Percentiles rank a stretch among this genome's conserved stretches.
Conservation (phyloP, 2,329 filamentous ascomycete genomes). For the Blastomyces percursus region DNA sequence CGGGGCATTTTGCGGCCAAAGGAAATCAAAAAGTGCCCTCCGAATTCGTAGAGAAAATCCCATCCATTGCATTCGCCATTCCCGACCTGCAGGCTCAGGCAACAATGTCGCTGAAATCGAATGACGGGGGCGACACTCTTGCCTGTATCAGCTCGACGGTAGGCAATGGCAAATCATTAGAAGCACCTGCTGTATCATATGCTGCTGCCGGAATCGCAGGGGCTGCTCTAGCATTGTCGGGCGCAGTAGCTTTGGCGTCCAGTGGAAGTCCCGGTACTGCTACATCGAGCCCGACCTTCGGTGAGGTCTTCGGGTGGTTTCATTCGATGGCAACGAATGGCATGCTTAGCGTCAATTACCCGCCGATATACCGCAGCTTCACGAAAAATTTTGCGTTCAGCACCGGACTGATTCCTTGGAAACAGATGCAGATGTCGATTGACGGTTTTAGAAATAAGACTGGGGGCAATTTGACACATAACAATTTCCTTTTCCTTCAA, state of each 20-base stretch:
- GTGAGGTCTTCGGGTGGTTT: conserved; percentile 78
- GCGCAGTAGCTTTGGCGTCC: conserved; percentile 56
- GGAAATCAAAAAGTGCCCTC: conserved; percentile 63
- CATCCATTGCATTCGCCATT: conserved; percentile 76
- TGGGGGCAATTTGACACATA: conserved; percentile 74
- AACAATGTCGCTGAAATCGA: conserved; percentile 59
- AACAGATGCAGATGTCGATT: conserved; percentile 66
- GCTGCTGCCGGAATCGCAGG: conserved; percentile 74
- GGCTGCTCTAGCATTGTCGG: conserved; percentile 65
- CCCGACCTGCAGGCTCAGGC: conserved; percentile 84
- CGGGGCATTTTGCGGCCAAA: conserved; percentile 59
- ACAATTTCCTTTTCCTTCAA: conserved; percentile 62
- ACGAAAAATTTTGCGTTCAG: conserved; percentile 90
- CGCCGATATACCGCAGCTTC: conserved; percentile 78
- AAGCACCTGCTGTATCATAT: conserved; percentile 66
- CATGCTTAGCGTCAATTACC: conserved; percentile 87
- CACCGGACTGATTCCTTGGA: conserved; percentile 72
- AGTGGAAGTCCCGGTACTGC: conserved; percentile 50
- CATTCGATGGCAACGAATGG: conserved; percentile 91
- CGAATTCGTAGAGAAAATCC: conserved; percentile 62
- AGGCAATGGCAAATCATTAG: conserved; percentile 75
- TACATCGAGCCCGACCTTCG: conserved; percentile 69
- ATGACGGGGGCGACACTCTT: conserved; percentile 50
- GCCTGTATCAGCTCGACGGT: conserved; percentile 77
- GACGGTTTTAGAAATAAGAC: conserved; percentile 71